Conservation (phyloP, 306 rosid species). For the Rosa rugosa region DNA sequence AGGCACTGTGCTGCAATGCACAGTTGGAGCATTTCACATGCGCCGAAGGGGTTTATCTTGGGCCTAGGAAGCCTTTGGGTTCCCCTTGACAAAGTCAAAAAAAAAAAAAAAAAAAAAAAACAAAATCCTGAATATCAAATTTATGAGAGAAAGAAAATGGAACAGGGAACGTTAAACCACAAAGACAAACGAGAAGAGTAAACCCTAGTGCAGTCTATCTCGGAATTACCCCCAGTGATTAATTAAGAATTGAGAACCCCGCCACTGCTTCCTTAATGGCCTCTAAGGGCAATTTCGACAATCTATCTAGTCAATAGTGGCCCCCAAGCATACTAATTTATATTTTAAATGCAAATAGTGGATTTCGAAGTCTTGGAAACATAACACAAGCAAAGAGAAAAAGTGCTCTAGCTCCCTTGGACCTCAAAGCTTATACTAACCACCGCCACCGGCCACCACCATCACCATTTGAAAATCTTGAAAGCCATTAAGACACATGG, state of each 20-base stretch:
- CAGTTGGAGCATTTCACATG: too few relatives aligned
- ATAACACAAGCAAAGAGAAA: conserved; percentile 15
- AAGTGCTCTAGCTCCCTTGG: conserved; percentile 2
- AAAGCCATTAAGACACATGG: conserved; percentile 7
- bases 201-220: background rate
- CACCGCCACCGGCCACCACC: conserved; percentile 8
- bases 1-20: too few relatives aligned
- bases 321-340: too few relatives aligned
- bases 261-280: too few relatives aligned
- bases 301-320: too few relatives aligned
- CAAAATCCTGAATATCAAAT: background rate
- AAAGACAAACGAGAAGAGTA: background rate
- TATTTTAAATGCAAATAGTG: background rate
- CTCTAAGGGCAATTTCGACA: too few relatives aligned
- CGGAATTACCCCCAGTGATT: background rate
- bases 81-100: too few relatives aligned
- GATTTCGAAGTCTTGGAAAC: conserved; percentile 18
- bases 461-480: background rate
- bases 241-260: background rate
- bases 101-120: too few relatives aligned
- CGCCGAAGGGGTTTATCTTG: too few relatives aligned
- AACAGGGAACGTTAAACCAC: background rate
- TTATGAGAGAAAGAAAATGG: background rate
- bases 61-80: too few relatives aligned
- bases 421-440: conserved; percentile 8